Percentiles rank a stretch among this genome's conserved stretches.
Evolutionary conservation across 2,329 filamentous ascomycete genomes (phyloP).

Genomic region (Aspergillus fructus): DNA sequence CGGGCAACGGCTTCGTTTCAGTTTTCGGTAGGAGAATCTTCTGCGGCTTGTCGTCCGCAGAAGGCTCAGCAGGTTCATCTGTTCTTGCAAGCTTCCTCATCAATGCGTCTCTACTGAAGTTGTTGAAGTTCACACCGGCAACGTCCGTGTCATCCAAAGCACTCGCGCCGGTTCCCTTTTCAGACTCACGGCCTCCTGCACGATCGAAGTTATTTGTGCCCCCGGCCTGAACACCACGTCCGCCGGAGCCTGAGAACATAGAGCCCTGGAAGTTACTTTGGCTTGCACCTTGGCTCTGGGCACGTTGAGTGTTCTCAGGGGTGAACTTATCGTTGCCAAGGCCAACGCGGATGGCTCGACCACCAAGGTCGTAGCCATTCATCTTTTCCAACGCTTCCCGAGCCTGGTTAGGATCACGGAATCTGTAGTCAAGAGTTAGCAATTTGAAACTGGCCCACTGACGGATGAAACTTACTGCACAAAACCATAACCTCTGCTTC

Average conservation of each 20-base stretch:
- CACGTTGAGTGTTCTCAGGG: constrained; percentile 91
- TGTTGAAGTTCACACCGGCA: constrained; percentile 98
- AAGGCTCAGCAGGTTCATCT: constrained; percentile 69
- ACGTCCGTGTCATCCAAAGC: constrained; percentile 97
- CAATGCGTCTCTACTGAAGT: constrained; percentile 95
- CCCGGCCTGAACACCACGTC: constrained; percentile 78
- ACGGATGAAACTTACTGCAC: constrained; percentile 73
- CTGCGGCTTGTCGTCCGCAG: constrained; percentile 65
- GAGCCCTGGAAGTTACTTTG: constrained; percentile 79
- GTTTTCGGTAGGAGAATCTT: constrained; percentile 76
- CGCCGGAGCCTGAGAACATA: constrained; percentile 84
- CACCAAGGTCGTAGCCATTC: constrained; percentile 98
- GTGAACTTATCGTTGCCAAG: constrained; percentile 99
- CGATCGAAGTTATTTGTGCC: constrained; percentile 79
- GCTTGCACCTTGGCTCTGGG: constrained; percentile 71
- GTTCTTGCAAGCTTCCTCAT: constrained; percentile 98
- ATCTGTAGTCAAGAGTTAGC: constrained; percentile 53
- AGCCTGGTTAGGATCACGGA: constrained; percentile 84
- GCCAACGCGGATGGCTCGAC: constrained; percentile 95
- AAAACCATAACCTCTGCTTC: constrained; percentile 95
- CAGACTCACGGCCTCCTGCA: constrained; percentile 81
- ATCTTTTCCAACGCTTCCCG: constrained; percentile 96
- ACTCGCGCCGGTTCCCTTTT: constrained; percentile 85
- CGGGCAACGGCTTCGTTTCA: constrained; percentile 73
- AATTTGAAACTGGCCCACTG: neutral